A percentile compares a stretch with the other conserved stretches of the same genome.
Evolutionary conservation across 441 rosid genomes (phyloP).

Genomic region (Breynia disticha): DNA sequence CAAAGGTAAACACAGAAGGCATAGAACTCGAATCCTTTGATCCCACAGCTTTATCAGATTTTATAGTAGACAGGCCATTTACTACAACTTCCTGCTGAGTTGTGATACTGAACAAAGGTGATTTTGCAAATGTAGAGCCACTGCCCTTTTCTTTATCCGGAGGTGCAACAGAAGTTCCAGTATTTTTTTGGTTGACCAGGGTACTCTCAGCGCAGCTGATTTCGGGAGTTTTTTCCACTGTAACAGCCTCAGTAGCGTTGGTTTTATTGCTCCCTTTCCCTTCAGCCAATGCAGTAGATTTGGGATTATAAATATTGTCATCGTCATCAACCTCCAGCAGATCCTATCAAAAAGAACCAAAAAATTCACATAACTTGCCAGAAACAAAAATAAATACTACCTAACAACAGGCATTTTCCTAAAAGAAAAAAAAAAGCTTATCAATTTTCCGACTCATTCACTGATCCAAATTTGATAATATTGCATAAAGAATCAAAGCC

Average conservation of each 20-base stretch:
- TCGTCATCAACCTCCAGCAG: slow-evolving; percentile 68
- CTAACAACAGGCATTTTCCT: not conserved
- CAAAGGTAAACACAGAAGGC: slow-evolving; percentile 18
- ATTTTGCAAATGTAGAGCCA: slow-evolving; percentile 17
- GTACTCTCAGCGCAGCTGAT: slow-evolving; percentile 19
- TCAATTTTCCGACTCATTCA: not conserved
- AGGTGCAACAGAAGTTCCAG: slow-evolving; percentile 25
- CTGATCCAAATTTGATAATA: not conserved
- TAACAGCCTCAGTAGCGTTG: slow-evolving; percentile 24
- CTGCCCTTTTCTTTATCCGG: slow-evolving; percentile 27
- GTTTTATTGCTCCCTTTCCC: slow-evolving; percentile 17
- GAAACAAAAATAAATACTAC: no score
- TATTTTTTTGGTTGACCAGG: slow-evolving; percentile 25
- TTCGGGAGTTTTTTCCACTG: slow-evolving; percentile 29
- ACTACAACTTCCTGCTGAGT: slow-evolving; percentile 21
- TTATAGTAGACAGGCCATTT: slow-evolving; percentile 23
- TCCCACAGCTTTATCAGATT: slow-evolving; percentile 18
- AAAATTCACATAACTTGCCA: no score
- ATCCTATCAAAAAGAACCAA: slow-evolving; percentile 36
- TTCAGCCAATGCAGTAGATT: slow-evolving; percentile 14
- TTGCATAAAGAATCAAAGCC: not conserved
- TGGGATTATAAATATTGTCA: slow-evolving; percentile 20
- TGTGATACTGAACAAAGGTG: slow-evolving; percentile 22
- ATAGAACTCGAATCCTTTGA: slow-evolving; percentile 18
- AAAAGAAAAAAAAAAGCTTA: no score